phyloP scores from a whole-genome alignment of 768 basidiomycete genomes.

The Leucosporidium yakuticum region DNA sequence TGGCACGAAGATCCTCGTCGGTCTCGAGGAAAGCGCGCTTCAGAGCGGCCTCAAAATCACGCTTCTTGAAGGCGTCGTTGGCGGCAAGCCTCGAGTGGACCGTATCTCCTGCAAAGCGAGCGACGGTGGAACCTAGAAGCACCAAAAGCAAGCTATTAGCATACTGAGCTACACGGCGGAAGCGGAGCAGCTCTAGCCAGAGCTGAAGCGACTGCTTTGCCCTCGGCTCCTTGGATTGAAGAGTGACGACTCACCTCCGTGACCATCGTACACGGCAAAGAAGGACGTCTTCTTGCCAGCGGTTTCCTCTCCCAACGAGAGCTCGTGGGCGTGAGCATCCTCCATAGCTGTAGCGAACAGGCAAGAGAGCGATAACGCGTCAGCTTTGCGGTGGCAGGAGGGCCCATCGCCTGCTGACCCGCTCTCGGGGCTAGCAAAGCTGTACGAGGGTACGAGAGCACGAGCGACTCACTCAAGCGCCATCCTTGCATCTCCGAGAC shows the following conservation, averaged over 20 bases:
- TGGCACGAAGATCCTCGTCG: slow-evolving; percentile 83
- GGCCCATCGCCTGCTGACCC: background rate
- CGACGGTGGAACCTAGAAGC: slow-evolving; percentile 66
- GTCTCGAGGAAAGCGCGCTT: slow-evolving; percentile 87
- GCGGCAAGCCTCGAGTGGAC: slow-evolving; percentile 67
- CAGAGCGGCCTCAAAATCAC: slow-evolving; percentile 67
- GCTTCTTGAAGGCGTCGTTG: slow-evolving; percentile 66
- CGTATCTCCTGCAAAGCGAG: slow-evolving; percentile 75
- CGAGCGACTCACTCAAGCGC: slow-evolving; percentile 91
- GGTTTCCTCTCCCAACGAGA: slow-evolving; percentile 26
- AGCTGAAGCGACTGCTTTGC: no score
- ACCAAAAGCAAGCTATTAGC: background rate
- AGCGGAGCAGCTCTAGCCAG: background rate
- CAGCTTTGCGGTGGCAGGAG: background rate
- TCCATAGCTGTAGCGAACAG: slow-evolving; percentile 71
- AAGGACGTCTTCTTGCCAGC: slow-evolving; percentile 51
- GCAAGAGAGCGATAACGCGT: background rate
- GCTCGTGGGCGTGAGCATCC: slow-evolving; percentile 63
- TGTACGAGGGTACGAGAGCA: background rate
- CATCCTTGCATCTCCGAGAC: slow-evolving; percentile 99
- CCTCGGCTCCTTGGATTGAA: background rate
- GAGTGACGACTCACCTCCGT: slow-evolving; percentile 64
- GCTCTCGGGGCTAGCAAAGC: background rate
- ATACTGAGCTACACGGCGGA: background rate
- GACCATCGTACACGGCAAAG: slow-evolving; percentile 97